phyloP scores from a whole-genome alignment of 495 filamentous ascomycete genomes.

The Neurospora sp. region DNA sequence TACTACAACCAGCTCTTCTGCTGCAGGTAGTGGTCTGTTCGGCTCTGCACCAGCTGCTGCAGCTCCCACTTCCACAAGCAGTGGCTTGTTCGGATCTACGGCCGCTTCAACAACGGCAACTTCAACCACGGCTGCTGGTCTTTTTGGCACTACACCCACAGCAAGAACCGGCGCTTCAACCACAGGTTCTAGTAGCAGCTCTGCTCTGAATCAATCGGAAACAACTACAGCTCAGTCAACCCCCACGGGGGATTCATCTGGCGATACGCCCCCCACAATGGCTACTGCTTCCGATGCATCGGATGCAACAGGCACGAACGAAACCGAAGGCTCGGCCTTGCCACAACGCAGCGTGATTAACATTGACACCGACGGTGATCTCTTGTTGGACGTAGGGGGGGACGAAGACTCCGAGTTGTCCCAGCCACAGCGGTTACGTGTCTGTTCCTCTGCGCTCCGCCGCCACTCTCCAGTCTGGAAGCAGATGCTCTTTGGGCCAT shows the following conservation, averaged over 20 bases:
- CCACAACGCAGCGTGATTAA: not conserved
- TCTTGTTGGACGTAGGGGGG: not conserved
- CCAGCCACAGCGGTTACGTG: slow-evolving; percentile 5
- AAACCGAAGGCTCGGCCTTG: accelerated
- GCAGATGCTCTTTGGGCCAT: slow-evolving; percentile 18
- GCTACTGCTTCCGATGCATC: not conserved
- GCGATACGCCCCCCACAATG: not conserved
- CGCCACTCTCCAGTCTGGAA: slow-evolving; percentile 21
- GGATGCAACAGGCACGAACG: not conserved
- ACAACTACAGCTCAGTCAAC: not conserved
- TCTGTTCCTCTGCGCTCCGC: slow-evolving; percentile 14
- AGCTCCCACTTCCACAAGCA: not conserved
- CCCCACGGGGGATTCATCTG: accelerated
- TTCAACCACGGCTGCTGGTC: not conserved
- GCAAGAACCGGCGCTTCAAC: no score
- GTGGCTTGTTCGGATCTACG: not conserved
- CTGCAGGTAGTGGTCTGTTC: not conserved
- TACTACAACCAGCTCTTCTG: not conserved
- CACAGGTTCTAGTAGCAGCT: not conserved
- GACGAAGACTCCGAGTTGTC: not conserved
- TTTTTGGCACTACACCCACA: not conserved
- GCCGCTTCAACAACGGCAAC: not conserved
- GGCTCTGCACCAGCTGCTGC: not conserved
- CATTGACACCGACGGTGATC: slow-evolving; percentile 4
- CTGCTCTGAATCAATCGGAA: not conserved